phyloP scores from a whole-genome alignment of 2,329 filamentous ascomycete species.

The Stromatinia cepivora region DNA sequence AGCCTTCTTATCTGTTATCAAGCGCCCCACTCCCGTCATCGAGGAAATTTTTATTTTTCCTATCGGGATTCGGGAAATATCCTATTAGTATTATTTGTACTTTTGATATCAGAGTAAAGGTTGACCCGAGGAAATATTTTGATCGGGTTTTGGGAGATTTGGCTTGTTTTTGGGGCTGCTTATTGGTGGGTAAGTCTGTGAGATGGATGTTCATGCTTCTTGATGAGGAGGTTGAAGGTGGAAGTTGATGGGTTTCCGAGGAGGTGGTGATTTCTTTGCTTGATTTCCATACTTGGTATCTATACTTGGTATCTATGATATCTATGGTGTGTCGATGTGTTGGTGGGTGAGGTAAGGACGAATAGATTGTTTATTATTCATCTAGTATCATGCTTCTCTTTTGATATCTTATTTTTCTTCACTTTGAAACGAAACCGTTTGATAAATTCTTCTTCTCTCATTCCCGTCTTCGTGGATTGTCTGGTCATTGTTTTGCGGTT shows the following conservation, averaged over 20 bases:
- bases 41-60: background rate
- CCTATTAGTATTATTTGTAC: background rate
- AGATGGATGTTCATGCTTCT: background rate
- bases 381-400: background rate
- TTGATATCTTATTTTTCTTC: background rate
- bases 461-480: background rate
- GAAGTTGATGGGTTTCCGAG: conserved; percentile 10
- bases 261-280: background rate
- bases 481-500: background rate
- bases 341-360: background rate
- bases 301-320: background rate
- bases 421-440: no score
- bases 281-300: no score
- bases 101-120: background rate
- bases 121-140: conserved; percentile 1
- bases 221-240: background rate
- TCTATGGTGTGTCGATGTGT: background rate
- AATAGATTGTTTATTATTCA: background rate
- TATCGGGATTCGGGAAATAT: background rate
- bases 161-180: background rate
- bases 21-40: background rate
- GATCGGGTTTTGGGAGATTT: background rate
- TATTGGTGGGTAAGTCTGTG: background rate
- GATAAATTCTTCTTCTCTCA: background rate
- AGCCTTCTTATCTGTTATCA: background rate